A percentile compares a stretch with the other conserved stretches of the same genome.
Evolutionary conservation across 345 rosid genomes (phyloP).

Genomic region (Hibiscus trionum): DNA sequence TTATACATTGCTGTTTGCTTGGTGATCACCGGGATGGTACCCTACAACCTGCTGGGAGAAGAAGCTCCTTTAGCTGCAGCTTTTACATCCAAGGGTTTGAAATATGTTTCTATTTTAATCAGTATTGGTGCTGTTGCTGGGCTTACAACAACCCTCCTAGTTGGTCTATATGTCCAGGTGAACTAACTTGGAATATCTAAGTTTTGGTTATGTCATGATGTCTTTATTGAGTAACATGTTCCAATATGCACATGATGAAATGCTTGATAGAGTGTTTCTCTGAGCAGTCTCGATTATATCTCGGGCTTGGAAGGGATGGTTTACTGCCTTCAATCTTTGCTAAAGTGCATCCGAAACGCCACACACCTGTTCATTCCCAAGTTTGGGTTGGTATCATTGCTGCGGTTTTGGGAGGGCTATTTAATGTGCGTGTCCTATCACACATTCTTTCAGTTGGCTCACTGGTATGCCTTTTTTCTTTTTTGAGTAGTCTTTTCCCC

Average conservation of each 20-base stretch:
- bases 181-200: not conserved
- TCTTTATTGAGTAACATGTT: constrained; percentile 3
- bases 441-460: constrained; percentile 97
- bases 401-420: constrained; percentile 62
- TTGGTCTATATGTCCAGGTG: constrained; percentile 99
- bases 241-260: constrained; percentile 10
- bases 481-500: not conserved
- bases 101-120: constrained; percentile 64
- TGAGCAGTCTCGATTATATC: constrained; percentile 81
- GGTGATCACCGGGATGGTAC: constrained; percentile 93
- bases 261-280: constrained; percentile 24
- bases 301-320: constrained; percentile 95
- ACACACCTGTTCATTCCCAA: constrained; percentile 88
- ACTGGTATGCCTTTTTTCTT: constrained; percentile 45
- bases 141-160: constrained; percentile 85
- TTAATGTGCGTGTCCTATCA: constrained; percentile 73
- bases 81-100: constrained; percentile 77
- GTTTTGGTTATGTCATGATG: not conserved
- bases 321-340: constrained; percentile 82
- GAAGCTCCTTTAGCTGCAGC: constrained; percentile 91
- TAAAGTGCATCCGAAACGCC: constrained; percentile 71
- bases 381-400: constrained; percentile 91
- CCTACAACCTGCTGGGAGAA: constrained; percentile 62
- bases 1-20: constrained; percentile 79
- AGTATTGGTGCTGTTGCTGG: constrained; percentile 96